Conservation (phyloP, 176 grass and related monocot species). For the Zoysia japonica region DNA sequence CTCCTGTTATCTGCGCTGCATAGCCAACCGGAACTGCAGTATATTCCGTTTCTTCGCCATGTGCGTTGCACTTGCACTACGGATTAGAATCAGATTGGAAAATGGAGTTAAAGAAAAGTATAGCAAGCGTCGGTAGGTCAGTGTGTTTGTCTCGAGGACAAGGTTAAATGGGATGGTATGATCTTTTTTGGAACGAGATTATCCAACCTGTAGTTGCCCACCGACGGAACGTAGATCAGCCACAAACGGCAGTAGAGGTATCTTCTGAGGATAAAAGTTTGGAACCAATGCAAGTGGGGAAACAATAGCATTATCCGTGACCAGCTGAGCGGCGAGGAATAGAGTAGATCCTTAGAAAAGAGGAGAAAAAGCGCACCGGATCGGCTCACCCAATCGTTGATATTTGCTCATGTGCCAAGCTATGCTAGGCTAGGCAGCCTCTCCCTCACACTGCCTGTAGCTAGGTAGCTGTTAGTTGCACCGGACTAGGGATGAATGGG, state of each 20-base stretch:
- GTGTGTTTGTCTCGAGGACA: too few species aligned
- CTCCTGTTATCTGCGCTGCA: too few species aligned
- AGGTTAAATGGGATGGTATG: too few species aligned
- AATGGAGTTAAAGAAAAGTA: too few species aligned
- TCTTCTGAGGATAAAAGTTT: background rate
- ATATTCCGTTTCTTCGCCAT: too few species aligned
- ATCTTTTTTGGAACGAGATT: too few species aligned
- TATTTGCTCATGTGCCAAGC: conserved; percentile 18
- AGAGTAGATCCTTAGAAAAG: background rate
- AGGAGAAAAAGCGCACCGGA: background rate
- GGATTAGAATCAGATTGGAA: too few species aligned
- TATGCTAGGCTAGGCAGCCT: background rate
- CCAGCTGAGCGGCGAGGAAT: background rate
- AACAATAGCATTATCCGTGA: conserved; percentile 26
- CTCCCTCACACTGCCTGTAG: background rate
- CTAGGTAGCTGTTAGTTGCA: background rate
- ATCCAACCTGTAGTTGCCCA: too few species aligned
- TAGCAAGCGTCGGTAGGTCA: too few species aligned
- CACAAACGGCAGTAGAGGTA: background rate
- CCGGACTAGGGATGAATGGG: too few species aligned
- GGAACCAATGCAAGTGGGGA: background rate
- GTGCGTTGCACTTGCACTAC: too few species aligned
- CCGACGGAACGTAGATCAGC: background rate
- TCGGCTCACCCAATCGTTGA: background rate
- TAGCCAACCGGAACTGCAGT: too few species aligned